These are phyloP conservation scores for Mortierella sp. DNA, from an alignment of 371 early-diverging fungal species.

Conservation along the genomic window DNA sequence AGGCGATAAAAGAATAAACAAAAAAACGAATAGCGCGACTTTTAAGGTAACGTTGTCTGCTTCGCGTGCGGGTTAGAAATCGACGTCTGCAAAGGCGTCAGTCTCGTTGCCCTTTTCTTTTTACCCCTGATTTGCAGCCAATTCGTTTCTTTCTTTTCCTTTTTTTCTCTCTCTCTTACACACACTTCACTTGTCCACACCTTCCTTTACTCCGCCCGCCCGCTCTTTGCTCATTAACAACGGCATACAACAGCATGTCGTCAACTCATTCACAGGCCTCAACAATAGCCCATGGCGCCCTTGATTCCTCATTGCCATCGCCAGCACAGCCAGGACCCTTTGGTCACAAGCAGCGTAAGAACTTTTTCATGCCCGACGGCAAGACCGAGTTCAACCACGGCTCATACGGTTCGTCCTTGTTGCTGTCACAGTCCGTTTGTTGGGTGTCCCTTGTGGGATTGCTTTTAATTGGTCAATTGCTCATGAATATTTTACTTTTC, in stretches of 20 bases:
- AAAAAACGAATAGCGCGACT: conserved; percentile 3
- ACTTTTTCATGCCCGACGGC: conserved; percentile 60
- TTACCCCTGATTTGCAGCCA: background rate
- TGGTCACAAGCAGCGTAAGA: conserved; percentile 58
- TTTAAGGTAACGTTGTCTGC: background rate
- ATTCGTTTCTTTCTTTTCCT: background rate
- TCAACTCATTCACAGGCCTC: background rate
- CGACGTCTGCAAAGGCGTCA: background rate
- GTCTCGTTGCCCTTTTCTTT: background rate
- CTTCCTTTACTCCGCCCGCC: background rate
- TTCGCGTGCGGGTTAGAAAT: background rate
- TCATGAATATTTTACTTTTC: background rate
- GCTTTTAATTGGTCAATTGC: background rate
- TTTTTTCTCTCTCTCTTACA: background rate
- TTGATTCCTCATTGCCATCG: conserved; percentile 20
- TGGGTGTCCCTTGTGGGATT: background rate
- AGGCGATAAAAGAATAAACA: background rate
- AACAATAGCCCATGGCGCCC: background rate
- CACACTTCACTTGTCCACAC: background rate
- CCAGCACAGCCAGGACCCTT: conserved; percentile 54
- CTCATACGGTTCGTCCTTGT: conserved; percentile 51
- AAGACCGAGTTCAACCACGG: conserved; percentile 65
- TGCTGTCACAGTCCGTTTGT: background rate
- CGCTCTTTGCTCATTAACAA: background rate
- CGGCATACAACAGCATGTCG: background rate